These are phyloP conservation scores for Thraustotheca clavata DNA, from an alignment of 352 stramenopile genomes.

Conservation along the genomic window DNA sequence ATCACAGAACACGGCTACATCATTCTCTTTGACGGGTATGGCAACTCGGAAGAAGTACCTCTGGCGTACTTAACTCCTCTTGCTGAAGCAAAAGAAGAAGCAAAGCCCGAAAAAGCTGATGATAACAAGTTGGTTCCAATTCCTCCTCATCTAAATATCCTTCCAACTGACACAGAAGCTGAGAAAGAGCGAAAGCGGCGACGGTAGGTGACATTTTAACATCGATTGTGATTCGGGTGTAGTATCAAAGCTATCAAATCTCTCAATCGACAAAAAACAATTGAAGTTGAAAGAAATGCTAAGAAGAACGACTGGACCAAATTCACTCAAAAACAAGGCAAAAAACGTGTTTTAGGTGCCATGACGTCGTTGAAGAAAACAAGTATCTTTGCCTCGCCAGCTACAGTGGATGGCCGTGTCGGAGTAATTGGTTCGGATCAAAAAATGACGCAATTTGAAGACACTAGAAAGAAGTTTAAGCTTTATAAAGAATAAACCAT, in stretches of 20 bases:
- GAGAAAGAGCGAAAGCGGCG: conserved; percentile 83
- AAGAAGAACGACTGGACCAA: conserved; percentile 83
- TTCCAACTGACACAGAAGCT: conserved; percentile 73
- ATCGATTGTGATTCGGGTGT: neutral
- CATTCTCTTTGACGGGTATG: conserved; percentile 83
- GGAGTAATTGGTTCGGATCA: conserved; percentile 83
- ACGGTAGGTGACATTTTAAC: conserved; percentile 21
- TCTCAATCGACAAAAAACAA: conserved; percentile 78
- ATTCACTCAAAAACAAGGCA: conserved; percentile 73
- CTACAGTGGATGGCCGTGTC: conserved; percentile 71
- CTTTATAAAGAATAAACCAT: conserved; percentile 4
- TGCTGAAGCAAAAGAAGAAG: conserved; percentile 16
- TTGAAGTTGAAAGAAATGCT: conserved; percentile 73
- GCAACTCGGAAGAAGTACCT: conserved; percentile 85
- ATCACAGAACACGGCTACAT: conserved; percentile 65
- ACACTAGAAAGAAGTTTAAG: conserved; percentile 69
- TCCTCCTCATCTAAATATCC: conserved; percentile 75
- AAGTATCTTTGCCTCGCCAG: conserved; percentile 86
- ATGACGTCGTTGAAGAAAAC: conserved; percentile 70
- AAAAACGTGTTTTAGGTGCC: conserved; percentile 59
- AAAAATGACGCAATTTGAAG: conserved; percentile 75
- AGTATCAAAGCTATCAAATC: conserved; percentile 71
- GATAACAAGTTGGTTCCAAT: conserved; percentile 66
- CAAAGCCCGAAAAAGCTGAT: conserved; percentile 24
- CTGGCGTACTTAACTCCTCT: conserved; percentile 73